Evolutionary conservation across 441 rosid genomes (phyloP).

Genomic region (Hypseocharis bilobata): DNA sequence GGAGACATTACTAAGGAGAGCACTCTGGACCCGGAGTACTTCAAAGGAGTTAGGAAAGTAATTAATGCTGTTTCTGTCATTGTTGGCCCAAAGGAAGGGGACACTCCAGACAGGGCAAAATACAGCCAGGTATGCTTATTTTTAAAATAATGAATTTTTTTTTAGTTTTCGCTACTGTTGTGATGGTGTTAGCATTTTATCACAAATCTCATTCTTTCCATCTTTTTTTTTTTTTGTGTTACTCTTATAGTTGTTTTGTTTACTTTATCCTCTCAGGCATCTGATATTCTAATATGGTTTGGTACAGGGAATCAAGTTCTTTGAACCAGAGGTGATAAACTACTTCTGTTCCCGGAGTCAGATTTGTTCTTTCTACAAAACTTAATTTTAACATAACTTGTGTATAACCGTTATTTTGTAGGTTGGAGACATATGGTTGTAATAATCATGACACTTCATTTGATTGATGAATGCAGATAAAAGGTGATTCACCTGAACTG

Average conservation of each 20-base stretch:
- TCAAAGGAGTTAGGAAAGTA: constrained; percentile 77
- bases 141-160: background rate
- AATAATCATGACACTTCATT: constrained; percentile 3
- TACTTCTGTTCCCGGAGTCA: constrained; percentile 9
- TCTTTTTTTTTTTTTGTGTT: background rate
- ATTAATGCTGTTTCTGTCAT: constrained; percentile 74
- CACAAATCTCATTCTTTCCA: background rate
- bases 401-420: constrained; percentile 1
- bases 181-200: too few species aligned
- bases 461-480: constrained; percentile 45
- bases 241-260: background rate
- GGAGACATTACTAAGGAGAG: constrained; percentile 69
- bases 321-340: constrained; percentile 77
- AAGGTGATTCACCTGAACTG: constrained; percentile 88
- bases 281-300: constrained; percentile 22
- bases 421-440: background rate
- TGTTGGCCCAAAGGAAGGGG: constrained; percentile 92
- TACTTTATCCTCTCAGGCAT: background rate
- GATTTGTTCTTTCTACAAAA: constrained; percentile 14
- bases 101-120: constrained; percentile 82
- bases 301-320: constrained; percentile 81
- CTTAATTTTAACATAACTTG: constrained; percentile 12
- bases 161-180: too few species aligned
- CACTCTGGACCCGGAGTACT: constrained; percentile 49
- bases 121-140: constrained; percentile 59